Base-by-base conservation (phyloP, 2,329 filamentous ascomycete species). In the Ophiostoma ulmi region DNA sequence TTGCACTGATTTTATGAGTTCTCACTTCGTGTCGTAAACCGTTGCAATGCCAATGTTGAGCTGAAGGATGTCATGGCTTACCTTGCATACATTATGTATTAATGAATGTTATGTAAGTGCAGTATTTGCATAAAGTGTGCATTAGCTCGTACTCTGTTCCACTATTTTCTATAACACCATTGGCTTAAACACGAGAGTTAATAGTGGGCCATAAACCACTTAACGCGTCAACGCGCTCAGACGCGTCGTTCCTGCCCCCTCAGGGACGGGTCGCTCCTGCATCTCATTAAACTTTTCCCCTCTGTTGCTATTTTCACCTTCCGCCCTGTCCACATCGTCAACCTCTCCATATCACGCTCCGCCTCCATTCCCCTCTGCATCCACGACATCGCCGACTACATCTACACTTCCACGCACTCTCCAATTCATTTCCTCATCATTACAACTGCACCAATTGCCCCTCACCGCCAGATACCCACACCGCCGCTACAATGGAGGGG, bases 401-500 rank as follows among this genome's bases (percentile, higher is more conserved):
- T 67, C 36, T 8, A 38, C 17, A 31, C 38, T 35, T 14, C 36
- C 35, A 17, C 65, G 44, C 20, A 39, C 13, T 26, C 13, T 26
- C 11, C 1, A 5, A 8, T 61, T n/a, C 44, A n/a, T 61, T 31
- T 13, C 3, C 22, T 61, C n/a, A 36, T 39, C 55, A 17, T 13
- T 14, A 6, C 48, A 22, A 22, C 48, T 55, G n/a, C 55, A 14
- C 26, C 55, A 35, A 35, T 14, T 61, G 55, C 55, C 22, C 26
- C 58, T 65, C 63, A 65, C 36, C 36, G 63, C 63, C 63, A 39
- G 3, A 36, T n/a, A 22, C 68, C 35, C 39, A 38, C 64, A 69
- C 52, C 52, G 61, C 67, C 61, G 38, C 41, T 63, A 64, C 69
- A 26, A 93, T 95, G 91, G 91, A 93, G 75, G 86, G 84, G 72